A percentile compares a stretch with the other conserved stretches of the same genome.
Conservation (phyloP, 2,329 filamentous ascomycete species). For the Lachnellula hyalina region DNA sequence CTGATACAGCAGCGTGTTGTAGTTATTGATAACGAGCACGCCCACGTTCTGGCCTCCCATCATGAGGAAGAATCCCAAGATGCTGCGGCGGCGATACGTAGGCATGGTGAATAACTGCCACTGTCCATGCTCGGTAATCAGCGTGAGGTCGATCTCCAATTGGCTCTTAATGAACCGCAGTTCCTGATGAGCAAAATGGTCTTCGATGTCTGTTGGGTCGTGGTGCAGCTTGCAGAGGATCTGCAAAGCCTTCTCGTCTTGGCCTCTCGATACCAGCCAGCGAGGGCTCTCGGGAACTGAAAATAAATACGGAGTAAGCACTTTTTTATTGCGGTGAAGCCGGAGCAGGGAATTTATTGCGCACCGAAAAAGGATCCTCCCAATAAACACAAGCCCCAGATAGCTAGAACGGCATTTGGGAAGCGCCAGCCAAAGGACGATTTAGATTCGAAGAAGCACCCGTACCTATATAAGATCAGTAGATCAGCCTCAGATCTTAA, state of each 20-base stretch:
- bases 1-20: conserved; percentile 11
- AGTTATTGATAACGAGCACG: conserved; percentile 12
- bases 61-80: conserved; percentile 8
- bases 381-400: conserved; percentile 1
- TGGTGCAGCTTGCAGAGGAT: conserved; percentile 8
- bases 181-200: conserved; percentile 10
- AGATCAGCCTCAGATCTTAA: not conserved
- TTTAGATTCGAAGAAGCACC: conserved; percentile 4
- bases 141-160: conserved; percentile 1
- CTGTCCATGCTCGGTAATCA: conserved; percentile 2
- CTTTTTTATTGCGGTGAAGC: too few relatives aligned
- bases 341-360: not conserved
- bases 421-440: conserved; percentile 12
- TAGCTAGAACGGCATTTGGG: conserved; percentile 6
- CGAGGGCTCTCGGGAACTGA: conserved; percentile 8
- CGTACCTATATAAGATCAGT: not conserved
- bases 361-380: conserved; percentile 2
- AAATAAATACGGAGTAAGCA: not conserved
- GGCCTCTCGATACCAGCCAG: conserved; percentile 3
- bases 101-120: conserved; percentile 11
- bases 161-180: conserved; percentile 9
- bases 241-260: conserved; percentile 5
- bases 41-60: conserved; percentile 10
- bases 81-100: conserved; percentile 8
- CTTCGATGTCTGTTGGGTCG: conserved; percentile 5